Base-by-base conservation (phyloP, 1,284 basidiomycete species). In the Pyrrhoderma lamaoense region DNA sequence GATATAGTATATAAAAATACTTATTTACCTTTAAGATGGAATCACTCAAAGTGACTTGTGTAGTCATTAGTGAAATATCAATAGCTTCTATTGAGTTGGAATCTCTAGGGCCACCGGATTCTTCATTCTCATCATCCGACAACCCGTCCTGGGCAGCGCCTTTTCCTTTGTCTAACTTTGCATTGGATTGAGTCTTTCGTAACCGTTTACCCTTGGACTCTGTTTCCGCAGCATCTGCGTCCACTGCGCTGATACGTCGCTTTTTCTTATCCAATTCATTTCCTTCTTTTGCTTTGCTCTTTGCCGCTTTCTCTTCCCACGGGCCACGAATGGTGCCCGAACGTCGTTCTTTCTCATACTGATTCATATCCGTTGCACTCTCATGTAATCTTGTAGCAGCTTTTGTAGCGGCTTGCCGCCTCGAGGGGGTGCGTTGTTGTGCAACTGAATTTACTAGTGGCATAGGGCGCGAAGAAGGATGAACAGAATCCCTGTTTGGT, bases 351-450 rank as follows among this genome's bases (percentile, higher is more conserved):
- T 76, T 76, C 64, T 89, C 77, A 58, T 75, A 91, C 53, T 69
- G 75, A 42, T 80, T 59, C 8, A 89, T 71, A 59, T 93, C 89
- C 0, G 86, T 83, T 80, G 90, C 89, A 54, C 89, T 69, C 56
- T 75, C 75, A 11, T 75, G 76, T 39, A 93, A 65, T 57, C 70
- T 74, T 57, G 77, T 70, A 2, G 70, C 73, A 1, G 88, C 89
- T 58, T 75, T 79, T 13, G 73, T 71, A 0, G 89, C 87, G 8
- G 89, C 89, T 18, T 68, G 72, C 23, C 82, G 71, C 59, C 68
- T 72, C 18, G 70, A 67, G 27, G 65, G 59, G 34, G 56, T 42
- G 38, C 55, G 51, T 46, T 54, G 36, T 39, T 53, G 14, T 27
- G 40, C 27, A 36, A 38, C 18, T 25, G 36, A 11, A 47, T 48